Evolutionary conservation across 2,329 filamentous ascomycete species (phyloP), one percentile per base, ranked within the genome.

Genomic region (Colletotrichum chrysophilum): DNA sequence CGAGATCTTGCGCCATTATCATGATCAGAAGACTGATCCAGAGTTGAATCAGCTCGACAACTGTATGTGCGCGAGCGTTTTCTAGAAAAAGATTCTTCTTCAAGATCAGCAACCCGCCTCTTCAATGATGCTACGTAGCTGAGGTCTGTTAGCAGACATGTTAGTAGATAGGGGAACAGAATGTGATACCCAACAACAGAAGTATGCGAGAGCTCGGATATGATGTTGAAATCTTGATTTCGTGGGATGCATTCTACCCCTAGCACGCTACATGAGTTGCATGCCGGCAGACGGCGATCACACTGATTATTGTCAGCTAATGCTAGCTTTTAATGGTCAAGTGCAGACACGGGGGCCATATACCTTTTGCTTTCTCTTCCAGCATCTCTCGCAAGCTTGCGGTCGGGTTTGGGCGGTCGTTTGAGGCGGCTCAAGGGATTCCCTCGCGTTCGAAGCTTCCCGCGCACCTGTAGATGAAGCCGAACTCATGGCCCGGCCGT

Each of bases 321-420:
- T 14, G 18, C 52, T 18, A 30, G 24, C 30, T n/a, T 67, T 56
- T 4, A 67, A 32, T 9, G 28, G 7, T 67, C 10, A 34, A 12
- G 16, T 14, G 12, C 18, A 7, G 12, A 30, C 28, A 30, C 26
- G 13, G 55, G 13, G 21, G 30, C 28, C 62, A 28, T 10, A 16
- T 34, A 76, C 74, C 65, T 73, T 73, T 36, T 76, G 74, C 21
- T 73, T 76, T 24, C 74, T 58, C 28, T 66, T 76, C 74, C 74
- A 76, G 26, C 70, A 76, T 48, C 74, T 24, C 24, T 60, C 70
- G 36, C 74, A 76, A 13, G 74, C 74, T 34, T 66, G 70, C 24
- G 70, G 64, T 14, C 55, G 64, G 16, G 70, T 48, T 55, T 24
- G 66, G 6, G 70, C 16, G 26, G 32, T 24, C 14, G 28, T 52